Percentiles rank a stretch among this genome's conserved stretches.
These are phyloP conservation scores for Barnettozyma hawaiiensis DNA, from an alignment of 1,139 yeast genomes.

Conservation along the genomic window DNA sequence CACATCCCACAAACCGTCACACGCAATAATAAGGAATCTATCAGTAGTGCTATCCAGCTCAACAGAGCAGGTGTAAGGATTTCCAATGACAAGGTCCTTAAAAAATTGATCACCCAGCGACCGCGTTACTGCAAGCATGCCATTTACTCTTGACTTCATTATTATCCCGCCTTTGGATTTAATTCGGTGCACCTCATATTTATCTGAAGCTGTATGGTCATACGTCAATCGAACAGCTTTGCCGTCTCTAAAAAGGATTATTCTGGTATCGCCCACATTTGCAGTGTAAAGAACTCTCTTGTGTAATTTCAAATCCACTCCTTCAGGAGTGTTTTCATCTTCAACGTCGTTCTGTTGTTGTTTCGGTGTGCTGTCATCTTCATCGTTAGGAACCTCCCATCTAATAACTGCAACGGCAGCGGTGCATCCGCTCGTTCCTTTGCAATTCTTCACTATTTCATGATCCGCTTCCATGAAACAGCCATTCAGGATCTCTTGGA, in stretches of 20 bases:
- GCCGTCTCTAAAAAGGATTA: constrained; percentile 70
- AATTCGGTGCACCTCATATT: constrained; percentile 69
- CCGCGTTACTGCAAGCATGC: constrained; percentile 91
- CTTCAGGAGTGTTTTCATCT: not conserved
- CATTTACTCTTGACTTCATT: constrained; percentile 89
- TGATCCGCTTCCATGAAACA: constrained; percentile 73
- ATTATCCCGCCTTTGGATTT: constrained; percentile 78
- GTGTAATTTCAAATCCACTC: constrained; percentile 34
- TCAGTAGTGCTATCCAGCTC: constrained; percentile 53
- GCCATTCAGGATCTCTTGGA: constrained; percentile 51
- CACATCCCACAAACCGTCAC: constrained; percentile 97
- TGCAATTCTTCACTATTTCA: constrained; percentile 47
- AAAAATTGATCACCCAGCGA: constrained; percentile 93
- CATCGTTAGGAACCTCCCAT: constrained; percentile 57
- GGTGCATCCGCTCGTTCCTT: constrained; percentile 83
- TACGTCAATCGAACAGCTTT: constrained; percentile 75
- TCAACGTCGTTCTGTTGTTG: not conserved
- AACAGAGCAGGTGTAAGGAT: constrained; percentile 89
- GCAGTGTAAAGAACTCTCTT: constrained; percentile 83
- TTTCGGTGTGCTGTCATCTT: not conserved
- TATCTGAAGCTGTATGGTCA: constrained; percentile 92
- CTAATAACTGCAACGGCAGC: constrained; percentile 91
- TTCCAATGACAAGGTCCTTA: constrained; percentile 84
- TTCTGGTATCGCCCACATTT: constrained; percentile 91
- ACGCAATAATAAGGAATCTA: constrained; percentile 78